Percentiles rank a stretch among this genome's conserved stretches.
phyloP scores from a whole-genome alignment of 495 filamentous ascomycete species.

The Hypomontagnella submonticulosa region DNA sequence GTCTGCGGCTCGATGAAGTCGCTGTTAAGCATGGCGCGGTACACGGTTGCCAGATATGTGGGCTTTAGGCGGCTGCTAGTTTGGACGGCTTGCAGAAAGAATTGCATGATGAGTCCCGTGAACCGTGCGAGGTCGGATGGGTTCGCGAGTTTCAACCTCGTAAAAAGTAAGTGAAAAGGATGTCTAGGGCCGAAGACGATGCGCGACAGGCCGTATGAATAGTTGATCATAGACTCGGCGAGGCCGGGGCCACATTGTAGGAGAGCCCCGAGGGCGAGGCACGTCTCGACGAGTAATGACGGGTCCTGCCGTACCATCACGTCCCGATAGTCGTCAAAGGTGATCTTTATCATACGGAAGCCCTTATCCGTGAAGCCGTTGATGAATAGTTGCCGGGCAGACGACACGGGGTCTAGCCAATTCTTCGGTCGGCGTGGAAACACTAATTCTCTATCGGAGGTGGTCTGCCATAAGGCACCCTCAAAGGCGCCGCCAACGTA shows the following conservation, averaged over 20 bases:
- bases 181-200: conserved; percentile 38
- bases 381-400: conserved; percentile 31
- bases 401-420: conserved; percentile 37
- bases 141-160: conserved; percentile 1
- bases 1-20: conserved; percentile 26
- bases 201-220: conserved; percentile 28
- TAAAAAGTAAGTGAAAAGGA: conserved; percentile 35
- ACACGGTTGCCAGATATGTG: conserved; percentile 36
- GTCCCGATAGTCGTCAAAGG: conserved; percentile 32
- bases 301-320: conserved; percentile 35
- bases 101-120: conserved; percentile 19
- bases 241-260: conserved; percentile 29
- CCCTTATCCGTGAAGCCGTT: conserved; percentile 36
- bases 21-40: conserved; percentile 41
- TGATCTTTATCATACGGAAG: conserved; percentile 35
- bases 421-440: conserved; percentile 28
- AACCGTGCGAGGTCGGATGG: conserved; percentile 18
- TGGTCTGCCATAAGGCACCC: conserved; percentile 19
- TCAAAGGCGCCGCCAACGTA: conserved; percentile 40
- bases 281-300: conserved; percentile 33
- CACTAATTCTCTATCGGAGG: conserved; percentile 18
- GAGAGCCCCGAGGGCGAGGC: conserved; percentile 33
- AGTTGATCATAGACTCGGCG: conserved; percentile 30
- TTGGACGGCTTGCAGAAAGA: conserved; percentile 22
- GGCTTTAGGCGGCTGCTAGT: conserved; percentile 30